Evolutionary conservation across 2,329 filamentous ascomycete genomes (phyloP), one percentile per base, ranked within the genome.

Genomic region (Penicillium freii): DNA sequence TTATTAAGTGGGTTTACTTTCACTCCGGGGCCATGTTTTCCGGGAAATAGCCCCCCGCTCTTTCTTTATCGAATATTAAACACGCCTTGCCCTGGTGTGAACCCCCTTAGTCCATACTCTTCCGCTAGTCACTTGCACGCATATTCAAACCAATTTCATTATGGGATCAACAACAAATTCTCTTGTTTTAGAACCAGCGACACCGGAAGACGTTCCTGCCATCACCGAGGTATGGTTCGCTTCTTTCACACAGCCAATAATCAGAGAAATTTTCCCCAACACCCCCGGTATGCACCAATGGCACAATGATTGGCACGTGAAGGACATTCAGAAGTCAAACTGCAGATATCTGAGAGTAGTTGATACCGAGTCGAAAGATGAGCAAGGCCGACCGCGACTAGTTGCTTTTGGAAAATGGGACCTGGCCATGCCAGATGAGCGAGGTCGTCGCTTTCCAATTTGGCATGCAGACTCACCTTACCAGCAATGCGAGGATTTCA

Each of bases 401-500:
- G 56, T 64, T 34, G 66, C 70, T 8, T 72, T 63, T 43, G 70
- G 60, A 9, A 71, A 71, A 58, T 72, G 69, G 70, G 68, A 70
- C 38, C 29, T 66, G 13, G 48, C 63, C 21, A 64, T 58, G 56
- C 56, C 60, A 10, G 39, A 67, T 8, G 59, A 69, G 27, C 63
- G 69, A 17, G 69, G 67, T 3, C 45, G 25, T 34, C 69, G 69
- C 9, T 72, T 64, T 49, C 66, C 69, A 3, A 57, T 65, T n/a
- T 73, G 68, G 68, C 60, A 65, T 57, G 51, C 57, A 3, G 66
- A 68, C 1, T 60, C 57, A 39, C 56, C 66, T 25, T 47, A 33
- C 7, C 48, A 56, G 8, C 51, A 52, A n/a, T 66, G 63, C 40
- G 58, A 63, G 19, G 44, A 27, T 1, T 61, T 71, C 4, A 66